Evolutionary conservation across 805 yeast species (phyloP).

Genomic region (Schwanniomyces vanrijiae): DNA sequence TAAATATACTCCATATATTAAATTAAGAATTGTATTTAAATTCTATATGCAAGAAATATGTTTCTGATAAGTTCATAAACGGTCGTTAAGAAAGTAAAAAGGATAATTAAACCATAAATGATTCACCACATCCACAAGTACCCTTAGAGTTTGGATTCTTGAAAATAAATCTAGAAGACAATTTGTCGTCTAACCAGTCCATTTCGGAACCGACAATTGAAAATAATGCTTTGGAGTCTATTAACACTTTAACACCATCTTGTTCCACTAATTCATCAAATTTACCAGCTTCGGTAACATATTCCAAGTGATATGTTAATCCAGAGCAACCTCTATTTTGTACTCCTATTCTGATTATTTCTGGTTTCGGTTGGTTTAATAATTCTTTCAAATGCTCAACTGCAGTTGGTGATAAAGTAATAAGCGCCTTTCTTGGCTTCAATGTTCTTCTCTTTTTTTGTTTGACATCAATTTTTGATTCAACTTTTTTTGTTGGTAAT

Average conservation of each 20-base stretch:
- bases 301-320: conserved; percentile 84
- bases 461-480: conserved; percentile 6
- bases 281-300: conserved; percentile 87
- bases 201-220: conserved; percentile 95
- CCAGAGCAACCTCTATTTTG: conserved; percentile 97
- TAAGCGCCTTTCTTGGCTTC: conserved; percentile 87
- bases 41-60: background rate
- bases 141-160: conserved; percentile 96
- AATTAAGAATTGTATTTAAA: background rate
- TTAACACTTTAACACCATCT: conserved; percentile 88
- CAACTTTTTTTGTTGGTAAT: conserved; percentile 5
- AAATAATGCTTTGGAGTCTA: conserved; percentile 94
- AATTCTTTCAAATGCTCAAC: conserved; percentile 65
- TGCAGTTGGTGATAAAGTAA: conserved; percentile 77
- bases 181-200: conserved; percentile 97
- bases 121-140: conserved; percentile 98
- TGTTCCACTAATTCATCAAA: conserved; percentile 93
- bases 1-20: background rate
- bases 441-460: conserved; percentile 57
- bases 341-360: conserved; percentile 91
- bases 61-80: background rate
- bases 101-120: conserved; percentile 78
- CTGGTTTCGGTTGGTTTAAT: conserved; percentile 79
- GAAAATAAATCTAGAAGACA: conserved; percentile 86
- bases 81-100: background rate